Percentiles rank a stretch among this genome's conserved stretches.
phyloP scores from a whole-genome alignment of 768 basidiomycete species.

The Boletus patriciae region DNA sequence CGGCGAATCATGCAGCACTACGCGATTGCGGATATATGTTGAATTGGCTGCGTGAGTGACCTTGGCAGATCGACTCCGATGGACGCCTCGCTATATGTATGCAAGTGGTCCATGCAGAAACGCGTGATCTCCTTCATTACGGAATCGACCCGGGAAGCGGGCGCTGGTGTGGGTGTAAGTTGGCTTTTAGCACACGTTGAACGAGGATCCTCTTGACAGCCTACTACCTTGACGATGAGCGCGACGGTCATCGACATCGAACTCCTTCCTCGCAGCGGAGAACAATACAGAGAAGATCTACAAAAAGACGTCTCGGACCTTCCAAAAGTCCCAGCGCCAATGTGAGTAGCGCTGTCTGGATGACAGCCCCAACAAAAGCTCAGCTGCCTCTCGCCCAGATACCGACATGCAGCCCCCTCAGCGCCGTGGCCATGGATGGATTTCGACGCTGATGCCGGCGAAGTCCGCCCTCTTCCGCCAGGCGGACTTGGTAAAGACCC shows the following conservation, averaged over 20 bases:
- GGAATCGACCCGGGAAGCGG: conserved; percentile 2
- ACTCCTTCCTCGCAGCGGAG: neutral
- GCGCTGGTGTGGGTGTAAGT: conserved; percentile 8
- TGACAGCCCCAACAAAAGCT: neutral
- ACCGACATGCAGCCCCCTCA: conserved; percentile 42
- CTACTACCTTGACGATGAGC: conserved; percentile 14
- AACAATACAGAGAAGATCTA: conserved; percentile 5
- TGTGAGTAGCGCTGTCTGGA: conserved; percentile 15
- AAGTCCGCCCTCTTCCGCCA: conserved; percentile 19
- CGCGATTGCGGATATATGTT: neutral
- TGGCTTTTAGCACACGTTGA: neutral
- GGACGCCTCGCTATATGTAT: too few species aligned
- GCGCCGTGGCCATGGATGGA: conserved; percentile 47
- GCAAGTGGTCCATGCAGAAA: neutral
- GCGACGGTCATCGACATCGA: conserved; percentile 10
- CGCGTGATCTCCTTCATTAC: conserved; percentile 12
- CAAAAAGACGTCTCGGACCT: conserved; percentile 13
- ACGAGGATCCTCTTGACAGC: neutral
- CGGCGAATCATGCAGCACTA: too few species aligned
- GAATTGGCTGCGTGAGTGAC: neutral
- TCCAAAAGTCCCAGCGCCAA: conserved; percentile 27
- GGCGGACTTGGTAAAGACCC: neutral
- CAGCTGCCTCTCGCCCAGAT: conserved; percentile 16
- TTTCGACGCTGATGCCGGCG: conserved; percentile 29
- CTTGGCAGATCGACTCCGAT: neutral